Percentiles rank a stretch among this genome's conserved stretches.
phyloP scores from a whole-genome alignment of 2,329 filamentous ascomycete genomes.

The Penicillium corylophilum region DNA sequence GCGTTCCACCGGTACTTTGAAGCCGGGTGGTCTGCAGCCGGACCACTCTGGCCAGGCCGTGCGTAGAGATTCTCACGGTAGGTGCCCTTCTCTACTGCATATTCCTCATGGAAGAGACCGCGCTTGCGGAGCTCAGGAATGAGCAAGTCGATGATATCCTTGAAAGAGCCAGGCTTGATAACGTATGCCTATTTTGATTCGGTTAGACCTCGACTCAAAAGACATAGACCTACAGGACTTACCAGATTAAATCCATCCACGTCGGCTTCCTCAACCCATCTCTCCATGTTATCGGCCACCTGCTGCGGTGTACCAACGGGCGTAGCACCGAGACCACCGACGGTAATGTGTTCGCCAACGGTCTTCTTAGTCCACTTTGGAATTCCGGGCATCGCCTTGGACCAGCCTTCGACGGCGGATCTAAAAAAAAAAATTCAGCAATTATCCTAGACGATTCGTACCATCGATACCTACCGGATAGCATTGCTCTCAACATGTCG shows the following conservation, averaged over 20 bases:
- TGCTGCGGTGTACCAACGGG: slow-evolving; percentile 63
- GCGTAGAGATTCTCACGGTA: slow-evolving; percentile 42
- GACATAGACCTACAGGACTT: slow-evolving; percentile 27
- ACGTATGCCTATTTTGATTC: slow-evolving; percentile 54
- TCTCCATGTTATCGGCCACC: slow-evolving; percentile 67
- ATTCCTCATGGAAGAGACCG: slow-evolving; percentile 47
- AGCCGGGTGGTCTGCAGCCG: slow-evolving; percentile 37
- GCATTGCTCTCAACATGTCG: slow-evolving; percentile 62
- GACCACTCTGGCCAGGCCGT: slow-evolving; percentile 33
- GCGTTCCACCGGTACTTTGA: slow-evolving; percentile 40
- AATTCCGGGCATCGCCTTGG: slow-evolving; percentile 57
- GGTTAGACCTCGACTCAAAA: not conserved
- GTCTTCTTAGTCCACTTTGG: slow-evolving; percentile 72
- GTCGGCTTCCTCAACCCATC: slow-evolving; percentile 67
- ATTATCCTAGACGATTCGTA: not conserved
- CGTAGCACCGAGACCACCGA: slow-evolving; percentile 66
- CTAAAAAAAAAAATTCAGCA: slow-evolving; percentile 26
- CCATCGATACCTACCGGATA: slow-evolving; percentile 44
- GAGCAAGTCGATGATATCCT: slow-evolving; percentile 65
- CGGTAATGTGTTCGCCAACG: slow-evolving; percentile 65
- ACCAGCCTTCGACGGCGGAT: slow-evolving; percentile 52
- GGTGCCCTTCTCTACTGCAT: slow-evolving; percentile 37
- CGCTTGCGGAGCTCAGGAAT: slow-evolving; percentile 62
- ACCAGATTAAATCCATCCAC: slow-evolving; percentile 75
- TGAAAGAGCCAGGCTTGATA: slow-evolving; percentile 66